These are phyloP conservation scores for Spatholobus suberectus DNA, from an alignment of 306 rosid species.

Conservation along the genomic window DNA sequence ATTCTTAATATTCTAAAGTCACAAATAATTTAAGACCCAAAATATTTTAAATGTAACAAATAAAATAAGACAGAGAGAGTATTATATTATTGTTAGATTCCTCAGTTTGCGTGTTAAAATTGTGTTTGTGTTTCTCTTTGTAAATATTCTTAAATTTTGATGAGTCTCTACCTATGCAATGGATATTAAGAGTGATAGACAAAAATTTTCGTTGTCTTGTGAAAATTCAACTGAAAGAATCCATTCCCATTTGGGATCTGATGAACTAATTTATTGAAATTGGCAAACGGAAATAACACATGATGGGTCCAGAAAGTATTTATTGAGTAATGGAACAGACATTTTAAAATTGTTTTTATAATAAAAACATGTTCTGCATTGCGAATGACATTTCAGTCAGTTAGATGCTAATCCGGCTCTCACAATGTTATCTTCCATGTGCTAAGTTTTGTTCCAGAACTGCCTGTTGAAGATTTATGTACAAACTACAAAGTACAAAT, in stretches of 20 bases:
- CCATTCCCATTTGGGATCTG: neutral
- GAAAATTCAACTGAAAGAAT: neutral
- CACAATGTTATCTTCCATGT: neutral
- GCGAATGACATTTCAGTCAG: neutral
- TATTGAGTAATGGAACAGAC: neutral
- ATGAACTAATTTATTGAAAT: conserved; percentile 14
- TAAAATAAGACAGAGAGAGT: neutral
- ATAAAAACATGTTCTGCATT: neutral
- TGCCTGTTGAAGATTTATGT: neutral
- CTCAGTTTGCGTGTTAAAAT: neutral
- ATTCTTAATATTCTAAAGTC: neutral
- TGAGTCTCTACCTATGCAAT: neutral
- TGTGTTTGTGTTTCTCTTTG: neutral
- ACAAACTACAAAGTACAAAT: conserved; percentile 11
- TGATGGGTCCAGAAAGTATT: neutral
- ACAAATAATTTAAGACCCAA: neutral
- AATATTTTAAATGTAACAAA: neutral
- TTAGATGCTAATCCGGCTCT: neutral
- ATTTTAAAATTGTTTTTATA: neutral
- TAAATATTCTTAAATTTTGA: neutral
- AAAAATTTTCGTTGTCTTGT: neutral
- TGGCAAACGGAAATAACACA: neutral
- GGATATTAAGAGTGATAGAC: neutral
- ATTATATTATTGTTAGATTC: neutral
- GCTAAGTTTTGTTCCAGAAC: neutral